Percentiles rank a stretch among this genome's conserved stretches.
phyloP scores from a whole-genome alignment of 164 flowering plant genomes.

The Macadamia integrifolia region DNA sequence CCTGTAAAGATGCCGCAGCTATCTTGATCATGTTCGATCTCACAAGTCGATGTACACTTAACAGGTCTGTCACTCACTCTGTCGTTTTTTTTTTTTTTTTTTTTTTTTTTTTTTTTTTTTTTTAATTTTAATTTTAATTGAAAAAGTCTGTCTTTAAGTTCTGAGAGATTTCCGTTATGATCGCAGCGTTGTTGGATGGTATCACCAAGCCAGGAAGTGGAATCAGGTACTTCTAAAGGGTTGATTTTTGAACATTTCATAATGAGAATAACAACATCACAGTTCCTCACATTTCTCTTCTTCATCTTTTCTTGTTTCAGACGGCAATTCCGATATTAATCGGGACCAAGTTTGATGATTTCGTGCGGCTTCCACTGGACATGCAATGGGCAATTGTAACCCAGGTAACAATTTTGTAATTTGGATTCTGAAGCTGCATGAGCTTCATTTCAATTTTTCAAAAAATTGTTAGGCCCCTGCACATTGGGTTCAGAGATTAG shows the following conservation, averaged over 20 bases:
- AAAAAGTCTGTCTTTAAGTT: too few species aligned
- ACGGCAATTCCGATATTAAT: conserved; percentile 76
- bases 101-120: too few species aligned
- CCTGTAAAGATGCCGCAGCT: conserved; percentile 87
- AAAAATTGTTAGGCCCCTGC: too few species aligned
- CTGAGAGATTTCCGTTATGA: neutral
- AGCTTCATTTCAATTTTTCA: too few species aligned
- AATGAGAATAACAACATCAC: neutral
- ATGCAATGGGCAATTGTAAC: conserved; percentile 68
- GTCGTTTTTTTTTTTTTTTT: too few species aligned
- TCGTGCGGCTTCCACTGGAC: conserved; percentile 65
- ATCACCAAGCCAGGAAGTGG: conserved; percentile 70
- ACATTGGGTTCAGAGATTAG: too few species aligned
- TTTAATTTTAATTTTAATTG: too few species aligned
- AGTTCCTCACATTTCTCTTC: neutral
- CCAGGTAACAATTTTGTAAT: conserved; percentile 44
- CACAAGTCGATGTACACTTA: conserved; percentile 77
- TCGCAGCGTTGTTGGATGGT: conserved; percentile 85
- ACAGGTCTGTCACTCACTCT: conserved; percentile 49
- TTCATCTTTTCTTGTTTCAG: conserved; percentile 26
- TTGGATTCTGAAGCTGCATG: too few species aligned
- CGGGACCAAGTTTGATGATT: conserved; percentile 93
- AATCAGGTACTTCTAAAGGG: conserved; percentile 59
- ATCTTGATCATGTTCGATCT: conserved; percentile 91
- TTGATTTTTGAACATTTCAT: neutral